These are phyloP conservation scores for Delonix regia DNA, from an alignment of 306 rosid species.

Conservation along the genomic window DNA sequence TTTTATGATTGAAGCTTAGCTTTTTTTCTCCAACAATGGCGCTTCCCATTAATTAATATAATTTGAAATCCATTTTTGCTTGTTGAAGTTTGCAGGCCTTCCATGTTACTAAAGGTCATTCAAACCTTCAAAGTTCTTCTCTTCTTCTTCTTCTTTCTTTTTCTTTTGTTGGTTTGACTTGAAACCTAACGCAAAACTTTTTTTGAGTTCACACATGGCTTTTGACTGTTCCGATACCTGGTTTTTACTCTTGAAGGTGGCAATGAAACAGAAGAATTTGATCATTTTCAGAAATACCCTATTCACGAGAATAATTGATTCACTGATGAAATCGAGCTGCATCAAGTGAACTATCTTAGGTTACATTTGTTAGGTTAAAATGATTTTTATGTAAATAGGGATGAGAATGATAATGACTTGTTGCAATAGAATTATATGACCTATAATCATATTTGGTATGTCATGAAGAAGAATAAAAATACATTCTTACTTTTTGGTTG, in stretches of 20 bases:
- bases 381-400: no score
- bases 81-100: no score
- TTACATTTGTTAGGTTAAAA: no score
- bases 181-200: neutral
- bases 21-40: slow-evolving; percentile 36
- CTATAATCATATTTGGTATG: no score
- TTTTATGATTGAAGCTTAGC: slow-evolving; percentile 44
- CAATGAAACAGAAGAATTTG: neutral
- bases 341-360: no score
- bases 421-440: no score
- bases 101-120: slow-evolving; percentile 13
- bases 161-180: slow-evolving; percentile 9
- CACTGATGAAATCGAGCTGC: no score
- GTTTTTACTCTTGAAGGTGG: neutral
- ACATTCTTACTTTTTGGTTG: no score
- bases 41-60: slow-evolving; percentile 1
- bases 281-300: neutral
- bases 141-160: neutral
- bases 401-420: no score
- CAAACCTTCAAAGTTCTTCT: slow-evolving; percentile 7
- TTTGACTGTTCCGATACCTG: slow-evolving; percentile 23
- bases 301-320: no score
- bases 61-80: no score
- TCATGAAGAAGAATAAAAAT: no score
- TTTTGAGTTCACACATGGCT: neutral